Evolutionary conservation across 305 asterid genomes (phyloP).

Genomic region (Plantago coronopus): DNA sequence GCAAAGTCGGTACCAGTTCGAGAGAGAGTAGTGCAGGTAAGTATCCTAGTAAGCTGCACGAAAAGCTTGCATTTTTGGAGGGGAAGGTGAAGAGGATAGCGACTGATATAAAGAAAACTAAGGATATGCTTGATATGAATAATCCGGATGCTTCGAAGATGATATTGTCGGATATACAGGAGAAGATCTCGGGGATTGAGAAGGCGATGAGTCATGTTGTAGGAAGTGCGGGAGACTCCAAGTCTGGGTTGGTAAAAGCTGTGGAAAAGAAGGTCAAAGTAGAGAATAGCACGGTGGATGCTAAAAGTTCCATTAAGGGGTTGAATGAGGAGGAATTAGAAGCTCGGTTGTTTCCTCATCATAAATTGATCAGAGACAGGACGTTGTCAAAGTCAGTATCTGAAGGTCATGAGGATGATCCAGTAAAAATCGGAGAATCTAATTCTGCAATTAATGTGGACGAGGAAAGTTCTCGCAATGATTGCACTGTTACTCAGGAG

Average conservation of each 20-base stretch:
- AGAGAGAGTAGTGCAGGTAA: constrained; percentile 38
- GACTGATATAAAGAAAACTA: constrained; percentile 72
- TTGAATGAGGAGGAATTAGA: constrained; percentile 63
- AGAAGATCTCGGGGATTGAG: constrained; percentile 82
- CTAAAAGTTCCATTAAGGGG: constrained; percentile 45
- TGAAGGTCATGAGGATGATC: constrained; percentile 20
- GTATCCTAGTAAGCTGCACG: constrained; percentile 72
- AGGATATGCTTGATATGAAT: constrained; percentile 73
- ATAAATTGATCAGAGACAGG: constrained; percentile 68
- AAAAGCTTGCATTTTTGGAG: constrained; percentile 85
- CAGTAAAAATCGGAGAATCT: constrained; percentile 26
- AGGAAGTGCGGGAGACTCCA: constrained; percentile 34
- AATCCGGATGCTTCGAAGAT: constrained; percentile 76
- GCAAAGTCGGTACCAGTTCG: constrained; percentile 24
- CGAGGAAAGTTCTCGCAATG: constrained; percentile 33
- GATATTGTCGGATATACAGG: constrained; percentile 77
- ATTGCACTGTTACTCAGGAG: constrained; percentile 40
- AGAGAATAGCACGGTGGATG: constrained; percentile 27
- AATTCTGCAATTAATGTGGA: constrained; percentile 25
- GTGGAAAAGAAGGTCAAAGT: constrained; percentile 26
- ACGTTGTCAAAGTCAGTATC: constrained; percentile 43
- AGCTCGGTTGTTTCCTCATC: constrained; percentile 82
- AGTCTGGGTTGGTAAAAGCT: constrained; percentile 23
- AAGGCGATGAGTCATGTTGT: constrained; percentile 64
- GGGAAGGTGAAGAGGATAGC: constrained; percentile 93